Evolutionary conservation across 2,329 filamentous ascomycete genomes (phyloP), one percentile per base, ranked within the genome.

Genomic region (Aureobasidium sp.): DNA sequence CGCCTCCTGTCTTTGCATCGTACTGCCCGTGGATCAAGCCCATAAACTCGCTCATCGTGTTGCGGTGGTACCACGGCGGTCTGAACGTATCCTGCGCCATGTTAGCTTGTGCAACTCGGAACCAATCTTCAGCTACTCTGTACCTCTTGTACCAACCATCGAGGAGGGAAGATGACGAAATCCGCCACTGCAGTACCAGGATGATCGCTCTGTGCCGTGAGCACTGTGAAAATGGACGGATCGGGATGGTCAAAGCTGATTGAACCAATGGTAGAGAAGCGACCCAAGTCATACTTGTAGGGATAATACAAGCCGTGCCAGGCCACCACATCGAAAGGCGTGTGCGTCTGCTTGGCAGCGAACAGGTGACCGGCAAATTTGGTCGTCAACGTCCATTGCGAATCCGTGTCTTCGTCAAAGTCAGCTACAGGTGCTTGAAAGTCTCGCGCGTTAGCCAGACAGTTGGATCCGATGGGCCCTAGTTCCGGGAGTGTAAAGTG

Each of bases 141-240:
- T 31, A 58, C 55, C 43, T 60, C 58, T 54, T 60, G 58, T 10
- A 60, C 58, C 35, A 88, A 79, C 86, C 86, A 89, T 54, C 86
- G 79, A 1, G 86, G 85, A 10, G 85, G 85, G 74, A 89, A 88
- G 71, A 88, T 84, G 67, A 88, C 84, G 66, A 89, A 88, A 74
- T 89, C 86, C 7, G 84, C 85, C 2, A 87, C 74, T 0, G 82
- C 78, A 0, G 81, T 81, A 9, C 79, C 79, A 4, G 78, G 73
- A n/a, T 74, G 74, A 60, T 77, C 74, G 5, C 83, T 83, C 27
- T 80, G 83, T 2, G 84, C 84, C 1, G 86, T 83, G 25, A 88
- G 77, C 4, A 89, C 86, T 0, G 84, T 84, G 72, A 82, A 87
- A 65, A 88, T 82, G 10, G 79, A 82, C 0, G 85, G 85, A 64